Evolutionary conservation across 2,329 filamentous ascomycete genomes (phyloP).

Genomic region (Aureobasidium sp.): DNA sequence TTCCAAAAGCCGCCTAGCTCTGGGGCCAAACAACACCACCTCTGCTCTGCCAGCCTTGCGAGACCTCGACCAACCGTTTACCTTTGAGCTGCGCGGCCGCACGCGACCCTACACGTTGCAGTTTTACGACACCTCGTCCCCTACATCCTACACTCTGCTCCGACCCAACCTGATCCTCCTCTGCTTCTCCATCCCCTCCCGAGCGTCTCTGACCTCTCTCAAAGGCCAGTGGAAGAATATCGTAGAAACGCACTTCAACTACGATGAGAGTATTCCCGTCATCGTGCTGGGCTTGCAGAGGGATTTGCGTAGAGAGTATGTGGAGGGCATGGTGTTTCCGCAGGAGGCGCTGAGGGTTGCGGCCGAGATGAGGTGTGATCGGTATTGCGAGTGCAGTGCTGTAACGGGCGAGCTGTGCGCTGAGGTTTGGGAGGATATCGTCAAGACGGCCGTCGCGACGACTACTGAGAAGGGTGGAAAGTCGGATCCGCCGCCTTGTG

Average conservation of each 20-base stretch:
- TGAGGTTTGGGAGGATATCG: slow-evolving; percentile 53
- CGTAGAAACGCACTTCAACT: slow-evolving; percentile 45
- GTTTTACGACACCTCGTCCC: slow-evolving; percentile 48
- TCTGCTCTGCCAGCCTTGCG: slow-evolving; percentile 36
- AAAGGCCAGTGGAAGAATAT: slow-evolving; percentile 35
- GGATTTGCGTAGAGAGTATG: slow-evolving; percentile 43
- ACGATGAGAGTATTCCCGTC: slow-evolving; percentile 44
- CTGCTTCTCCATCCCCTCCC: slow-evolving; percentile 50
- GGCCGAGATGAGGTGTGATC: slow-evolving; percentile 51
- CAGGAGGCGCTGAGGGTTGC: slow-evolving; percentile 42
- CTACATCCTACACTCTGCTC: slow-evolving; percentile 48
- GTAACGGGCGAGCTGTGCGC: slow-evolving; percentile 50
- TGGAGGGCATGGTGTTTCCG: slow-evolving; percentile 38
- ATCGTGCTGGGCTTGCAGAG: slow-evolving; percentile 52
- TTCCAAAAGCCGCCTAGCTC: slow-evolving; percentile 22
- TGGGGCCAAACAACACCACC: slow-evolving; percentile 16
- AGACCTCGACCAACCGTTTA: slow-evolving; percentile 49
- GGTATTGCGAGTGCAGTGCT: slow-evolving; percentile 55
- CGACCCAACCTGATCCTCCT: slow-evolving; percentile 47
- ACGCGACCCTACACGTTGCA: slow-evolving; percentile 46
- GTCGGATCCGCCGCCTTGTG: slow-evolving; percentile 33
- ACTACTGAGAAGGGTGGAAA: slow-evolving; percentile 46
- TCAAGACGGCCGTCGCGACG: slow-evolving; percentile 48
- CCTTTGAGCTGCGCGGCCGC: slow-evolving; percentile 50
- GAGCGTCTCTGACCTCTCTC: slow-evolving; percentile 40